A percentile compares a stretch with the other conserved stretches of the same genome.
phyloP scores from a whole-genome alignment of 2,329 filamentous ascomycete species.

The Capronia coronata region DNA sequence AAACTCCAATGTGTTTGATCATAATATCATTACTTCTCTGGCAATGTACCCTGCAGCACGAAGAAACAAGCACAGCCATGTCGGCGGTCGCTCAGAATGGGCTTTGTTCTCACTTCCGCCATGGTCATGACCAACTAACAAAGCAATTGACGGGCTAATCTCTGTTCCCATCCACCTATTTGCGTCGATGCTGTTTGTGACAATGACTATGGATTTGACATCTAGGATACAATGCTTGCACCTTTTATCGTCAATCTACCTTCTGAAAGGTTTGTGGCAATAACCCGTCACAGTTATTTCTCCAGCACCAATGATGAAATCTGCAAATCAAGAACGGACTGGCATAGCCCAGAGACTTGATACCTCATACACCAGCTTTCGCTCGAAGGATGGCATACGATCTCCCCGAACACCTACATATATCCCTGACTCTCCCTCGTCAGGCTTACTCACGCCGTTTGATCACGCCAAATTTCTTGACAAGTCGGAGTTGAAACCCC shows the following conservation, averaged over 20 bases:
- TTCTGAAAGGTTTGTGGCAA: neutral
- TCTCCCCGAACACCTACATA: slow-evolving; percentile 25
- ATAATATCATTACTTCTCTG: too few species aligned
- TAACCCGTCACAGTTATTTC: neutral
- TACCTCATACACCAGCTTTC: slow-evolving; percentile 12
- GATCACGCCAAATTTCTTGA: slow-evolving; percentile 11
- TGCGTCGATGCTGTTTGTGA: neutral
- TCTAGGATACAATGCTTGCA: too few species aligned
- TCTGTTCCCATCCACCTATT: too few species aligned
- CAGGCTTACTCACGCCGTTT: slow-evolving; percentile 8
- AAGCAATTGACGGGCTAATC: too few species aligned
- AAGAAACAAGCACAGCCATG: too few species aligned
- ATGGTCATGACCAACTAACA: too few species aligned
- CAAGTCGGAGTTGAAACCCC: neutral
- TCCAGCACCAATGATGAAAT: neutral
- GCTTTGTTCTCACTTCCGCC: too few species aligned
- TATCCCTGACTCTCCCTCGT: slow-evolving; percentile 11
- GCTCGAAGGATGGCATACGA: slow-evolving; percentile 10
- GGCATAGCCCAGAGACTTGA: slow-evolving; percentile 4
- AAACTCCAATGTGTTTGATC: too few species aligned
- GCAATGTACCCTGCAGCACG: too few species aligned
- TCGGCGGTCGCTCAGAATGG: too few species aligned
- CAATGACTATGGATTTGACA: neutral
- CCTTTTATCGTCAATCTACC: too few species aligned
- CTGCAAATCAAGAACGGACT: neutral